Base-by-base conservation (phyloP, 257 asterid genomes). In the Handroanthus guayacan region DNA sequence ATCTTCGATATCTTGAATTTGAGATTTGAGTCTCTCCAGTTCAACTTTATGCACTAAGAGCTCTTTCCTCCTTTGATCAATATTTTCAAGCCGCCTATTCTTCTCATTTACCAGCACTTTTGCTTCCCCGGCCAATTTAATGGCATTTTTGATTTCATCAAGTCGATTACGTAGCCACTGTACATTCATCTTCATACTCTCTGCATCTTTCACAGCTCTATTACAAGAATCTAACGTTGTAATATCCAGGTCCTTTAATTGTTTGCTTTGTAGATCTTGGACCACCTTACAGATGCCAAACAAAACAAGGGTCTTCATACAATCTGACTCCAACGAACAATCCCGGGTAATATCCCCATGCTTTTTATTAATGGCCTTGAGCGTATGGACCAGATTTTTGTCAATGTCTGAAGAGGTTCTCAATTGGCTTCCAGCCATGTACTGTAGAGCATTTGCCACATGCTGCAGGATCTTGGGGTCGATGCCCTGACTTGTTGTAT, bases 141-240 rank as follows among this genome's bases (percentile, higher is more conserved):
- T 37, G 31, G 83, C 86, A 31, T 65, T 79, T 47, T 57, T 78
- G 62, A 82, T 78, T 37, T 78, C 81, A 78, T 82, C 83, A 6
- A 83, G 82, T 17, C 80, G 71, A 25, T 61, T 20, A 13, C 12
- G 62, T 36, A 83, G 34, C 84, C 84, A 83, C 48, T 55, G 47
- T 80, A 79, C 84, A 16, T 82, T 74, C 74, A 83, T 38, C 75
- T 83, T 83, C 84, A 83, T 20, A 52, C 37, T 54, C 9, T 79
- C 72, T 4, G 80, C 80, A 68, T 83, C 86, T 52, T 52, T 63
- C 17, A 79, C 81, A 5, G 62, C 79, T 8, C 62, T 62, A 14
- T 82, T 78, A 78, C 68, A 75, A 41, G 84, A 41, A 67, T 66
- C 72, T n/a, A 82, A 75, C n/a, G 20, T 44, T 47, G 36, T 36